Base-by-base conservation (phyloP, 2,329 filamentous ascomycete species). In the Neurospora sp. region DNA sequence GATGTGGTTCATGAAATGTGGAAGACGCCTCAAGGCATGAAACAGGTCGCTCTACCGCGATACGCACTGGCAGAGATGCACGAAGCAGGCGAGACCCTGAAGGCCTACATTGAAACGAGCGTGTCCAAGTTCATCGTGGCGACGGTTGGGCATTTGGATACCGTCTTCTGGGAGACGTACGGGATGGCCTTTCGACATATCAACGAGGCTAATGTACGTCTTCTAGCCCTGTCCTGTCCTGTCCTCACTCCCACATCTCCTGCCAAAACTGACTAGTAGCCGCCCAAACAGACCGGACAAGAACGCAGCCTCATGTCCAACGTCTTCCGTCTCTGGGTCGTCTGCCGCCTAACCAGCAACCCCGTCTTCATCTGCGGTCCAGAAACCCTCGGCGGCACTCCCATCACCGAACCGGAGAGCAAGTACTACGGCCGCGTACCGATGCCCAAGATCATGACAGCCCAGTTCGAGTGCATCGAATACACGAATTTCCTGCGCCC, bases 381-480 rank as follows among this genome's bases (percentile, higher is more conserved):
- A 0, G 74, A 76, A 23, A 73, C 69, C 23, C 72, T 76, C 10
- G 74, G 72, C 10, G 72, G 71, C 4, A 68, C 70, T 1, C 36
- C 69, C 6, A 67, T 74, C 4, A 68, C 69, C 36, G 69, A 70
- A 4, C 67, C 71, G 8, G 66, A 69, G 3, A 74, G 70, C 41
- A 67, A 72, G 4, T 73, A 72, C 46, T 17, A 68, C 39, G 71
- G 71, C 36, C 69, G 69, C 4, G 68, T 74, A 2, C 72, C 73
- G 4, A 74, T 74, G 71, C 74, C 74, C 4, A 65, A 72, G 33
- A 52, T 76, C 41, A 74, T 76, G 69, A 73, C 74, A 8, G 74
- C 74, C 1, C 74, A 76, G 68, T 71, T 75, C 33, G 74, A 76
- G 67, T 74, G 73, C 66, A 76, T 76, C 70, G 74, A 73, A 23